Evolutionary conservation across 2,329 filamentous ascomycete species (phyloP).

Genomic region (Fusarium lyarnte): DNA sequence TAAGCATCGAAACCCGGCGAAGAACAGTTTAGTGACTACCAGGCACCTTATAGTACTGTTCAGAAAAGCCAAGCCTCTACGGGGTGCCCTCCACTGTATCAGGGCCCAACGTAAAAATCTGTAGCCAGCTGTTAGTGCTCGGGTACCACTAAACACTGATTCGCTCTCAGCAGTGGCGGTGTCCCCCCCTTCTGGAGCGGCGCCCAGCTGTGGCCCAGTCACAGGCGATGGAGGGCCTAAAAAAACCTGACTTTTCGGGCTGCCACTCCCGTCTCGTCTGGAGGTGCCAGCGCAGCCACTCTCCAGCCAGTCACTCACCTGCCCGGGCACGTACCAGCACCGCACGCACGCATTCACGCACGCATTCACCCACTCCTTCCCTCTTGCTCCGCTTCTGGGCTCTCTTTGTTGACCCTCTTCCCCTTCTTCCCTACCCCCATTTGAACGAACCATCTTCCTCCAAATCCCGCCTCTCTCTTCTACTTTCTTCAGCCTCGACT

Average conservation of each 20-base stretch:
- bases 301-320: conserved; percentile 8
- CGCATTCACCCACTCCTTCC: conserved; percentile 6
- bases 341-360: conserved; percentile 27
- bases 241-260: conserved; percentile 49
- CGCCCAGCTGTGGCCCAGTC: conserved; percentile 31
- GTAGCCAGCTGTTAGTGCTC: conserved; percentile 41
- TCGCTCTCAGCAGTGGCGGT: conserved; percentile 41
- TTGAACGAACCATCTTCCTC: conserved; percentile 41
- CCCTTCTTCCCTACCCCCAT: conserved; percentile 41
- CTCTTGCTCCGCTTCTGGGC: conserved; percentile 27
- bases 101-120: conserved; percentile 28
- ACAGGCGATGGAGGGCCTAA: conserved; percentile 22
- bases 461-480: conserved; percentile 44
- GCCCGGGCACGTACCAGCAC: not conserved
- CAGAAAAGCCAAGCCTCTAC: conserved; percentile 6
- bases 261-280: conserved; percentile 20
- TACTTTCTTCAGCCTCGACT: conserved; percentile 42
- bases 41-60: not conserved
- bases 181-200: conserved; percentile 23
- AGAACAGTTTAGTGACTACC: conserved; percentile 11
- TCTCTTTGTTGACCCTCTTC: conserved; percentile 41
- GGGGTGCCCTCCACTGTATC: conserved; percentile 35
- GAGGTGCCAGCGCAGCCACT: conserved; percentile 33
- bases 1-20: conserved; percentile 45
- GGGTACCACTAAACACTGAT: conserved; percentile 36